Base-by-base conservation (phyloP, 495 filamentous ascomycete species). In the Aspergillus funiculosus region DNA sequence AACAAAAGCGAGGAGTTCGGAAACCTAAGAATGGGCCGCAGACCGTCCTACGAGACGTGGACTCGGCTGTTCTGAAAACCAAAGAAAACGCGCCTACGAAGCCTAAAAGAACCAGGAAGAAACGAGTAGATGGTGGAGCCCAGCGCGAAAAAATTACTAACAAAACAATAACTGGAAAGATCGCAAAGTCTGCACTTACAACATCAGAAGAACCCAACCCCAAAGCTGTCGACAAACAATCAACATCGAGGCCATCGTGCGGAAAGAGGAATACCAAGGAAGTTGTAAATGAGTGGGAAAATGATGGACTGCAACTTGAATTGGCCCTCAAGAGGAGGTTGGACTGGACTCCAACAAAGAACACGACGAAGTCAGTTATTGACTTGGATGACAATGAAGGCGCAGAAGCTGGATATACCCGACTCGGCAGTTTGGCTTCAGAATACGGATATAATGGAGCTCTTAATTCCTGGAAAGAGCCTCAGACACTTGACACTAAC, bases 281-380 rank as follows among this genome's bases (percentile, higher is more conserved):
- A 17, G 20, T 34, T 1, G 43, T 42, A 29, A 13, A 2, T 30
- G 47, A 56, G 15, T 44, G 54, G 43, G 51, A 47, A 6, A 39
- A 53, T 15, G 53, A 62, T 30, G 59, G 50, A 1, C 32, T 71
- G 20, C 52, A 64, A 17, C 32, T 73, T 30, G 65, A 68, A 6
- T 54, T 55, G 14, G 68, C 68, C 13, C 42, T 59, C 53, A 61
- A 60, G 38, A 57, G 71, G 36, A 60, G 68, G 20, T 18, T 63
- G 40, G 63, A 74, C 46, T 74, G 71, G 71, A 74, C 71, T n/a
- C 71, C 71, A 8, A 62, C 62, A 9, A 61, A 57, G 26, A 48
- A 62, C 20, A 52, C 56, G 2, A 30, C 36, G 2, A 27, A 53
- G 1, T 17, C 35, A 17, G 19, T 36, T 11, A 26, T 51, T 35